These are phyloP conservation scores for Zasmidium cellare DNA, from an alignment of 2,329 filamentous ascomycete genomes.

Conservation along the genomic window DNA sequence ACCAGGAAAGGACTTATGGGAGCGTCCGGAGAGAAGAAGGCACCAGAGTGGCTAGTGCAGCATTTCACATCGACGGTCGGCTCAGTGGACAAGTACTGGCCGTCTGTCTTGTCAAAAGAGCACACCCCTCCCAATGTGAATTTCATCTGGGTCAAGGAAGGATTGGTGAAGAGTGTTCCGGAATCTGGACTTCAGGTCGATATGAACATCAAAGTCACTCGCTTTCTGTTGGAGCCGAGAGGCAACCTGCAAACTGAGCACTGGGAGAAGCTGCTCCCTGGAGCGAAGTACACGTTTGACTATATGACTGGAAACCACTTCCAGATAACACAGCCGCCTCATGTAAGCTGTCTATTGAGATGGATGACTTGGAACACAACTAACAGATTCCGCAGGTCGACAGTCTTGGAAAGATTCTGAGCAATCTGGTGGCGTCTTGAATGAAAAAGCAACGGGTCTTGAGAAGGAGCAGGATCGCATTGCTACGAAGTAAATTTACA, in stretches of 20 bases:
- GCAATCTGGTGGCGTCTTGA: neutral
- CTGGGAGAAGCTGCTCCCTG: constrained; percentile 32
- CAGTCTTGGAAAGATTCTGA: constrained; percentile 18
- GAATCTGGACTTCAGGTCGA: constrained; percentile 32
- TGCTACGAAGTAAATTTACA: too few species aligned
- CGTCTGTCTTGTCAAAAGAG: constrained; percentile 20
- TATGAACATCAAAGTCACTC: constrained; percentile 31
- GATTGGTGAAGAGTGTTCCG: constrained; percentile 29
- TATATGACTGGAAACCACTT: constrained; percentile 37
- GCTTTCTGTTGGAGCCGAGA: constrained; percentile 33
- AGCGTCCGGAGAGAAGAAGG: constrained; percentile 25
- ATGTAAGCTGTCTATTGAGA: constrained; percentile 22
- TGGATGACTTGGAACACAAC: neutral
- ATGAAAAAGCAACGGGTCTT: too few species aligned
- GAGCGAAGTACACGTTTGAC: constrained; percentile 27
- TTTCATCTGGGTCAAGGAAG: constrained; percentile 34
- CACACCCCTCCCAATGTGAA: constrained; percentile 29
- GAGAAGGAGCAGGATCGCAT: too few species aligned
- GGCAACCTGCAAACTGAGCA: constrained; percentile 28
- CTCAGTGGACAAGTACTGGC: constrained; percentile 31
- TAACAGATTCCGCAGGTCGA: constrained; percentile 15
- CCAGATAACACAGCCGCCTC: constrained; percentile 32
- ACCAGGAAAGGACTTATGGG: constrained; percentile 31
- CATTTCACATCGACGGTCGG: constrained; percentile 32
- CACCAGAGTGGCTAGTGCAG: constrained; percentile 33